Percentiles rank a stretch among this genome's conserved stretches.
These are phyloP conservation scores for Mycena albidolilacea DNA, from an alignment of 768 basidiomycete genomes.

Conservation along the genomic window DNA sequence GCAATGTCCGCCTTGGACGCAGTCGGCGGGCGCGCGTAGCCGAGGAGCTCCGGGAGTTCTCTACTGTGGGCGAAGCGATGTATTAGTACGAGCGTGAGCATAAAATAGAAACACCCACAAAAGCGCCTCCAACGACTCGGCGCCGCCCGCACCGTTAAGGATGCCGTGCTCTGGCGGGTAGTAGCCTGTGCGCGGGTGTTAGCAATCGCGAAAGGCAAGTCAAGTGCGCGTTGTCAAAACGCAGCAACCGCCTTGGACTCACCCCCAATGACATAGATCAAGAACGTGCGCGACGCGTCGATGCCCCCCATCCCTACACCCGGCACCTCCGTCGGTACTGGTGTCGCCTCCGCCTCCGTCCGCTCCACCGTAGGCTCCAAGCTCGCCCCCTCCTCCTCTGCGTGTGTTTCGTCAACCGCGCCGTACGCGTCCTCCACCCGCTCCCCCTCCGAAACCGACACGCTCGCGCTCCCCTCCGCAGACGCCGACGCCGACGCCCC, in stretches of 20 bases:
- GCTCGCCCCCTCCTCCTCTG: not conserved
- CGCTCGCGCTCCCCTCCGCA: not conserved
- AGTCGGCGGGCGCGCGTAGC: slow-evolving; percentile 87
- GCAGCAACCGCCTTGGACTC: slow-evolving; percentile 36
- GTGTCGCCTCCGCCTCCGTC: not conserved
- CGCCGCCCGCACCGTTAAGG: slow-evolving; percentile 80
- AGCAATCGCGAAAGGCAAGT: not conserved
- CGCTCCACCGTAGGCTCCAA: too few relatives aligned
- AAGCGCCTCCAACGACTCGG: slow-evolving; percentile 86
- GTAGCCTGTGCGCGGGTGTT: slow-evolving; percentile 69
- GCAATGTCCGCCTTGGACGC: slow-evolving; percentile 89
- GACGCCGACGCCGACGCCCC: not conserved
- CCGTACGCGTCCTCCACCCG: too few relatives aligned
- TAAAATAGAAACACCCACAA: slow-evolving; percentile 59
- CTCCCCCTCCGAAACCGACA: not conserved
- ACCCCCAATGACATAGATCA: slow-evolving; percentile 94
- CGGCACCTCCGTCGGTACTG: not conserved
- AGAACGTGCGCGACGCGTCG: slow-evolving; percentile 75
- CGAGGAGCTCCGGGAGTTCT: slow-evolving; percentile 88
- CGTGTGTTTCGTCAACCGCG: too few relatives aligned
- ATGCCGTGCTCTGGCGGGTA: slow-evolving; percentile 93
- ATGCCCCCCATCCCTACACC: not conserved
- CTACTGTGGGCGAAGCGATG: slow-evolving; percentile 49
- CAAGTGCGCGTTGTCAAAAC: slow-evolving; percentile 6
- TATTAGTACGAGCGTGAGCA: not conserved